phyloP scores from a whole-genome alignment of 306 rosid species.

The Gleditsia sinensis region DNA sequence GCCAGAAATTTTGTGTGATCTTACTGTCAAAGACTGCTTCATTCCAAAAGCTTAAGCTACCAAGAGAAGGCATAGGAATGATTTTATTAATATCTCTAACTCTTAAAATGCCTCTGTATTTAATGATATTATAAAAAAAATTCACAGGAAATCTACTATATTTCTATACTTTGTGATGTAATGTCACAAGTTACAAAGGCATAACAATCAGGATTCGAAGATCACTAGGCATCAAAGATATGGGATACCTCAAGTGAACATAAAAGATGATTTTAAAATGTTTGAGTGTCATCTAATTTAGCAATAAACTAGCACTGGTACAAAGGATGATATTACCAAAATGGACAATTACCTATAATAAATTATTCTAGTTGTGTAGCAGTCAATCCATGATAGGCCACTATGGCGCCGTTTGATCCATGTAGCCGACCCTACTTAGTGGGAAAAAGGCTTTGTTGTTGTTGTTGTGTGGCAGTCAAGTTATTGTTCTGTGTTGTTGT shows the following conservation, averaged over 20 bases:
- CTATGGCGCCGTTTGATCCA: too few relatives aligned
- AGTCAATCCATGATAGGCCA: too few relatives aligned
- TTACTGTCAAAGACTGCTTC: neutral
- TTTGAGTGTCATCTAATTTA: neutral
- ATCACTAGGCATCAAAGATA: constrained; percentile 14
- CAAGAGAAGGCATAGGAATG: neutral
- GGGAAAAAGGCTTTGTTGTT: too few relatives aligned
- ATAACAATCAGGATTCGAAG: constrained; percentile 10
- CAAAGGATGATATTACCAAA: neutral
- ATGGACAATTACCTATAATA: neutral
- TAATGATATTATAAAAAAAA: neutral
- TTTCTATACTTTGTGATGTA: neutral
- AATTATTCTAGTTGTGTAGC: neutral
- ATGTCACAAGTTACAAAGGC: neutral
- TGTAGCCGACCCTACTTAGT: too few relatives aligned
- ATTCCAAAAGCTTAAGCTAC: neutral
- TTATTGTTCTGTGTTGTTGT: neutral
- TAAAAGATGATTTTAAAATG: neutral
- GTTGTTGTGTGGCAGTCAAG: neutral
- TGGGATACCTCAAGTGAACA: constrained; percentile 17
- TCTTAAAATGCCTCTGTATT: neutral
- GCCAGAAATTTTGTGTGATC: constrained; percentile 5
- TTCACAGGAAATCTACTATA: neutral
- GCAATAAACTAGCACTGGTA: neutral
- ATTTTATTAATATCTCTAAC: too few relatives aligned